Evolutionary conservation across 768 basidiomycete genomes (phyloP).

Genomic region (Lactifluus echinatus): DNA sequence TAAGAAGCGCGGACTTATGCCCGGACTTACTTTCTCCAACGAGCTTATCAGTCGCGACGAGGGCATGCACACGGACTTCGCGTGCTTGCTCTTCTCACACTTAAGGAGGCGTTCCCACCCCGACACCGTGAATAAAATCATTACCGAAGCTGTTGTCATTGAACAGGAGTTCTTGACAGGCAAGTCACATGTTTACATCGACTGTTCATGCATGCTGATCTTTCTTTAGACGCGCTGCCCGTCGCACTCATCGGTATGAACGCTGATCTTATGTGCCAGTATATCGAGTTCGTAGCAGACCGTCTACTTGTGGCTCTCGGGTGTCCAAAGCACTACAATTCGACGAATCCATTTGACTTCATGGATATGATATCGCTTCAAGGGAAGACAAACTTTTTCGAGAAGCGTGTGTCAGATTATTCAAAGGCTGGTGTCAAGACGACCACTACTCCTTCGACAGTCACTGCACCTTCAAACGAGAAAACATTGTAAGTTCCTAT

Average conservation of each 20-base stretch:
- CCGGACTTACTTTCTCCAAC: slow-evolving; percentile 92
- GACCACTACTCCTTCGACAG: not conserved
- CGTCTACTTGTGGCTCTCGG: slow-evolving; percentile 79
- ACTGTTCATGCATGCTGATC: not conserved
- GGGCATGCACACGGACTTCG: slow-evolving; percentile 95
- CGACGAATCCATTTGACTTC: slow-evolving; percentile 82
- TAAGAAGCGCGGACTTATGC: slow-evolving; percentile 97
- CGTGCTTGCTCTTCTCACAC: slow-evolving; percentile 82
- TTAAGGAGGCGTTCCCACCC: slow-evolving; percentile 77
- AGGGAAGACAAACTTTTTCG: slow-evolving; percentile 97
- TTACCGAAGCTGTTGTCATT: slow-evolving; percentile 75
- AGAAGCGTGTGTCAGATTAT: slow-evolving; percentile 88
- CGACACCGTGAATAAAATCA: slow-evolving; percentile 58
- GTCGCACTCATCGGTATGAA: slow-evolving; percentile 91
- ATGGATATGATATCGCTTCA: slow-evolving; percentile 94
- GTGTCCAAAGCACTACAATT: slow-evolving; percentile 68
- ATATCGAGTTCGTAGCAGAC: slow-evolving; percentile 89
- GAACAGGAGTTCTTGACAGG: slow-evolving; percentile 83
- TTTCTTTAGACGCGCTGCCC: slow-evolving; percentile 65
- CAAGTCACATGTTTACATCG: slow-evolving; percentile 25
- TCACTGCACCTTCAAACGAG: slow-evolving; percentile 9
- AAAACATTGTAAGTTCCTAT: slow-evolving; percentile 34
- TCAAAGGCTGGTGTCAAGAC: slow-evolving; percentile 49
- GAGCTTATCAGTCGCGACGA: slow-evolving; percentile 95
- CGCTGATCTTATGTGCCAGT: slow-evolving; percentile 77